These are phyloP conservation scores for Dissophora globulifera DNA, from an alignment of 192 early-diverging fungal species.

Conservation along the genomic window DNA sequence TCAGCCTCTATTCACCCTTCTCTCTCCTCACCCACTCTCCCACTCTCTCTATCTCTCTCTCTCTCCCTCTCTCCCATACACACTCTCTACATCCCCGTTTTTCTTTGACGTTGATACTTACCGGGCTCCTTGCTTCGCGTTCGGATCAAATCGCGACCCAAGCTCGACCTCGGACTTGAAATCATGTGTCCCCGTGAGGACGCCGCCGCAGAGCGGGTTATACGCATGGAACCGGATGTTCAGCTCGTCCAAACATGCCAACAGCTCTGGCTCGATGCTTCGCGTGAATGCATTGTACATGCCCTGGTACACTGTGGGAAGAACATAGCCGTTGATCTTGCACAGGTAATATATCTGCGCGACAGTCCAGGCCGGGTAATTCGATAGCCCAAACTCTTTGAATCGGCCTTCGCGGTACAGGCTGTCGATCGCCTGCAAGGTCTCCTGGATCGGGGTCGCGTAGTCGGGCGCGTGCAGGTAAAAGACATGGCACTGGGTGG, in stretches of 20 bases:
- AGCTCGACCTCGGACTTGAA: slow-evolving; percentile 35
- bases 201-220: slow-evolving; percentile 70
- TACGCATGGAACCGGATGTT: slow-evolving; percentile 73
- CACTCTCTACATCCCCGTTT: too few relatives aligned
- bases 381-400: slow-evolving; percentile 53
- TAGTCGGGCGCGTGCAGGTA: slow-evolving; percentile 76
- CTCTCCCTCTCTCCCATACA: too few relatives aligned
- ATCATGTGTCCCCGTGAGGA: slow-evolving; percentile 33
- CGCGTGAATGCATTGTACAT: slow-evolving; percentile 58
- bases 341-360: slow-evolving; percentile 52
- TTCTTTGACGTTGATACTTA: too few relatives aligned
- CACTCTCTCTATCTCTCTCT: too few relatives aligned
- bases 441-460: slow-evolving; percentile 62
- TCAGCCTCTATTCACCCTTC: too few relatives aligned
- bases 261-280: slow-evolving; percentile 63
- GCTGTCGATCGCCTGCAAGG: slow-evolving; percentile 66
- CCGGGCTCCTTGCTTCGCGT: slow-evolving; percentile 44
- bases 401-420: slow-evolving; percentile 66
- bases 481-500: slow-evolving; percentile 68
- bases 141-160: slow-evolving; percentile 54
- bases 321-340: slow-evolving; percentile 43
- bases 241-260: slow-evolving; percentile 68
- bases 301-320: slow-evolving; percentile 54
- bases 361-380: slow-evolving; percentile 50
- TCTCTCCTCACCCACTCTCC: too few relatives aligned